phyloP scores from a whole-genome alignment of 176 grass and related monocot genomes.

The Rhipidocladum racemiflorum region DNA sequence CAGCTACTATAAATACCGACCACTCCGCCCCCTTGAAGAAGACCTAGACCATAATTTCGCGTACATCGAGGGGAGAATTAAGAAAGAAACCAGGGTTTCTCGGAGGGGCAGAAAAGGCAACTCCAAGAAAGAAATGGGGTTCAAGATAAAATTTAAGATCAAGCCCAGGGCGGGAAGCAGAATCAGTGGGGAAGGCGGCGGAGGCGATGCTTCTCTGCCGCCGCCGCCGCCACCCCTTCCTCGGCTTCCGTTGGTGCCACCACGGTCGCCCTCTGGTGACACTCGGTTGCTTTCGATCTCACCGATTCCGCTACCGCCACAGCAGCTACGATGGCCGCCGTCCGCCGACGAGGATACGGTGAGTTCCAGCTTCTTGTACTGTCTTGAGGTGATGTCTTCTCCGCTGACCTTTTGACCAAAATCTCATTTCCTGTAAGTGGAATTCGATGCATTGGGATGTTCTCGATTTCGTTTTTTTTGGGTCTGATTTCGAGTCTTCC shows the following conservation, averaged over 20 bases:
- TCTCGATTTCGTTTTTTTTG: neutral
- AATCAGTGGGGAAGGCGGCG: neutral
- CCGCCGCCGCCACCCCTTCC: neutral
- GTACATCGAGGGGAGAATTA: neutral
- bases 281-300: neutral
- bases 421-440: too few species aligned
- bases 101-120: neutral
- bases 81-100: neutral
- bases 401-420: neutral
- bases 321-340: too few species aligned
- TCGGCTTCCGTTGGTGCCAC: neutral
- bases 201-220: neutral
- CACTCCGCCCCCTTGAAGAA: neutral
- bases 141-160: neutral
- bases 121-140: neutral
- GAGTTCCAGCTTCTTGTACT: neutral
- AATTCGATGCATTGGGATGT: neutral
- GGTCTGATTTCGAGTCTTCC: neutral
- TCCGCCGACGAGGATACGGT: neutral
- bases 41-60: neutral
- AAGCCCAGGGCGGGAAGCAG: neutral
- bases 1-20: too few species aligned
- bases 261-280: neutral
- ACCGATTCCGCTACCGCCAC: neutral
- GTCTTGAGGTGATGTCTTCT: neutral